These are phyloP conservation scores for Flaveria robusta DNA, from an alignment of 129 eudicot species.

Conservation along the genomic window DNA sequence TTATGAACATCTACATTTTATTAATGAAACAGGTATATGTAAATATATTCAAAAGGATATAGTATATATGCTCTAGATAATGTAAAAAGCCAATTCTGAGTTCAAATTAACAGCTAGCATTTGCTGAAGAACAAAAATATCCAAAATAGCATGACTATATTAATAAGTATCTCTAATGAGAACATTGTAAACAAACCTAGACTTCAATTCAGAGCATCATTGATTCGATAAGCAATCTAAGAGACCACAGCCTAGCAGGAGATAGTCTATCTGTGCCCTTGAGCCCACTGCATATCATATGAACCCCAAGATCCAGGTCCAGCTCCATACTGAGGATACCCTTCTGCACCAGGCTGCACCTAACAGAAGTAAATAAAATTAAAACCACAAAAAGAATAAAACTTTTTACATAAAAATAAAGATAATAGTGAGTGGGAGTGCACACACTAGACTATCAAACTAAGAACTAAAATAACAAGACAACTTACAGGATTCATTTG, in stretches of 20 bases:
- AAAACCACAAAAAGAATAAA: too few relatives aligned
- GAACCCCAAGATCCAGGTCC: constrained; percentile 85
- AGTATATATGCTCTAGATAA: neutral
- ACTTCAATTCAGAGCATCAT: constrained; percentile 49
- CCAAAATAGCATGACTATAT: constrained; percentile 27
- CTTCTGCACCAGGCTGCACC: too few relatives aligned
- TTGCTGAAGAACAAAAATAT: constrained; percentile 30
- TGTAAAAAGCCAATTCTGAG: constrained; percentile 17
- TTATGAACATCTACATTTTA: neutral
- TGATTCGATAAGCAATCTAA: constrained; percentile 30
- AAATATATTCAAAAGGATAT: too few relatives aligned
- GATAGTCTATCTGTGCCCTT: constrained; percentile 66
- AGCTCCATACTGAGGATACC: constrained; percentile 62
- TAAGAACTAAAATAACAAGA: too few relatives aligned
- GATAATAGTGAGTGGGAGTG: too few relatives aligned
- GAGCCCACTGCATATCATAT: constrained; percentile 68
- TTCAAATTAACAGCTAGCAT: constrained; percentile 31
- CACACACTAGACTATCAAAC: too few relatives aligned
- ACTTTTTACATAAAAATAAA: too few relatives aligned
- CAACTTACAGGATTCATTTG: constrained; percentile 31
- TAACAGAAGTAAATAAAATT: too few relatives aligned
- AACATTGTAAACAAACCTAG: constrained; percentile 49
- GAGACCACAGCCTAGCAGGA: constrained; percentile 36
- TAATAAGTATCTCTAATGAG: constrained; percentile 29
- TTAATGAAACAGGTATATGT: neutral